Base-by-base conservation (phyloP, 2,329 filamentous ascomycete genomes). In the Cladobotryum protrusum region DNA sequence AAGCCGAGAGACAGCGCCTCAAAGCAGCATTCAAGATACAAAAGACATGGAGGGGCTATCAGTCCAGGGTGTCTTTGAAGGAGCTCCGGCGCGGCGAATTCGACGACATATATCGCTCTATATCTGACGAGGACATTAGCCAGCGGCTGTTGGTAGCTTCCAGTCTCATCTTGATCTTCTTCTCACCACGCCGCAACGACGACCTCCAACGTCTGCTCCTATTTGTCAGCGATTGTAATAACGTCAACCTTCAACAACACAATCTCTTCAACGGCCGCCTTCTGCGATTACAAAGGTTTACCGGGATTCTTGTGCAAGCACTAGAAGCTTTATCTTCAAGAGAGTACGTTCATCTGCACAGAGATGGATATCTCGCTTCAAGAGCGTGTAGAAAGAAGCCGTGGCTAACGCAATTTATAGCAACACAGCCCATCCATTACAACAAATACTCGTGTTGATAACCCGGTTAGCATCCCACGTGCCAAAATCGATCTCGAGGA, bases 1-100 rank as follows among this genome's bases (percentile, higher is more conserved):
- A 96, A 60, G 82, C 82, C 45, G 90, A 97, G 61, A 79, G 91
- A 59, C 84, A 89, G 44, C 82, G 83, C 52, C 69, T 91, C 45
- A 86, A 84, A 61, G 89, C 91, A 4, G 81, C 82, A 13, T 84
- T 79, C 57, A 77, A 72, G 45, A 82, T 97, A 56, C 93, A 97
- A 66, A 79, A 81, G 57, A 73, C 79, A 67, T 97, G 91, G 91
- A 81, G 92, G 65, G 90, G 90, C 13, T 79, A 95, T 66, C 76
- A 67, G 50, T 75, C 72, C 52, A 81, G 91, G 59, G 76, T 72
- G 52, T 63, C 67, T 45, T 72, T 87, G 54, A 81, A 81, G 55
- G 69, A 76, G 43, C 61, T 62, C 48, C 82, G 80, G 70, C 77
- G 86, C 55, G 64, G 67, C 45, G 67, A 77, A 37, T 88, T 89